Evolutionary conservation across 73 alveolate species (phyloP), one percentile per base, ranked within the genome.

Genomic region (Tetrahymena malaccensis): DNA sequence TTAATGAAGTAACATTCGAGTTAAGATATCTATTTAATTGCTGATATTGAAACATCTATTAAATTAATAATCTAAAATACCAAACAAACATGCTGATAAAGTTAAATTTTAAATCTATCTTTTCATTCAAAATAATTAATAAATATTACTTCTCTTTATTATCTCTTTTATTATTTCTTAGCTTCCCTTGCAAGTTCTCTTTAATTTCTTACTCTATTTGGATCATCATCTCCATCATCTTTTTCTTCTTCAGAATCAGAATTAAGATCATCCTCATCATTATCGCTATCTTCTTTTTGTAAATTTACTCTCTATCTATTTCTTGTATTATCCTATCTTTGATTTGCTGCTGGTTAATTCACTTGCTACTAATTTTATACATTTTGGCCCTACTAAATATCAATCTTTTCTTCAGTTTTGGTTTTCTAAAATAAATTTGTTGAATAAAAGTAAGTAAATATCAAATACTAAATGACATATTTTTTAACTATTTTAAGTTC

Each of bases 121-220:
- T 10, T 2, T 25, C 4, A 70, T 31, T 70, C 7, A 25, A 31
- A 43, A 27, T 8, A 4, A 10, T 0, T 40, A 15, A 21, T 7
- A 12, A 96, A 96, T n/a, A 44, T 95, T 22, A 94, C 96, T 35
- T 44, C 96, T 31, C 95, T 58, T 85, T 93, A 38, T 94, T 94
- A 40, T 96, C 96, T 70, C 93, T 96, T 94, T 95, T 94, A 96
- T 85, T 97, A 70, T 96, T 96, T 95, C 96, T 84, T 93, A 22
- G 96, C 98, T 97, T 94, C 96, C 95, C 94, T 97, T 31, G 94
- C 96, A 11, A 96, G 93, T n/a, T 97, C 98, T 93, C 95, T 96
- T 96, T 96, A 94, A n/a, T 97, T 97, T 83, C 94, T 94, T 40
- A 21, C 34, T 58, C 55, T 58, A 34, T 94, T 89, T 1, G 84